Evolutionary conservation across 1,284 basidiomycete genomes (phyloP).

Genomic region (Porodaedalea pini): DNA sequence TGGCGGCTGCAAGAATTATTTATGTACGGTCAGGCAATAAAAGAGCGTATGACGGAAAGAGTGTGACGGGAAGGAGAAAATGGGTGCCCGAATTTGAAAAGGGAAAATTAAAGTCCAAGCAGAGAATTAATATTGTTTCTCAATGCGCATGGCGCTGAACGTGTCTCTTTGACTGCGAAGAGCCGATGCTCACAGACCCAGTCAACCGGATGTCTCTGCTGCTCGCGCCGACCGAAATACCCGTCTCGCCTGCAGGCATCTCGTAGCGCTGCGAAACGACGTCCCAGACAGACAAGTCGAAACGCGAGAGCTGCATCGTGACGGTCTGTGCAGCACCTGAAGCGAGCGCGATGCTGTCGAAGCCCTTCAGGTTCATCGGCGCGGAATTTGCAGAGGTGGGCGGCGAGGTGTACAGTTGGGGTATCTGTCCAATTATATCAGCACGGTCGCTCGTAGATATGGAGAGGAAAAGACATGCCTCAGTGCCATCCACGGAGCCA

Average conservation of each 20-base stretch:
- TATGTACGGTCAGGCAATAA: not conserved
- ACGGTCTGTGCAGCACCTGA: slow-evolving; percentile 46
- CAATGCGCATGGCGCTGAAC: too few species aligned
- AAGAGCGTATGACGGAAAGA: not conserved
- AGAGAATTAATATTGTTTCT: too few species aligned
- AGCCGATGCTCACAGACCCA: slow-evolving; percentile 20
- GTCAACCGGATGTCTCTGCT: slow-evolving; percentile 46
- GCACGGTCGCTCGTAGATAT: not conserved
- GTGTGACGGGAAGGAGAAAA: not conserved
- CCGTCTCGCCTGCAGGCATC: slow-evolving; percentile 40
- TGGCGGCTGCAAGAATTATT: not conserved
- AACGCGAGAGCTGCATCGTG: slow-evolving; percentile 56
- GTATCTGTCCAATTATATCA: slow-evolving; percentile 37
- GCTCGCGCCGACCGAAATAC: slow-evolving; percentile 49
- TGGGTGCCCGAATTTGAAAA: slow-evolving; percentile 64
- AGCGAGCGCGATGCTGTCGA: slow-evolving; percentile 51
- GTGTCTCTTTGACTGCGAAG: not conserved
- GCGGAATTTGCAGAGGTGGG: slow-evolving; percentile 54
- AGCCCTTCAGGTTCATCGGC: slow-evolving; percentile 61
- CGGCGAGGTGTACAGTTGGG: slow-evolving; percentile 63
- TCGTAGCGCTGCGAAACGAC: slow-evolving; percentile 46
- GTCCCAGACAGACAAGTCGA: slow-evolving; percentile 64
- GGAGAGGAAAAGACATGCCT: slow-evolving; percentile 25
- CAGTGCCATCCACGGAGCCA: slow-evolving; percentile 33
- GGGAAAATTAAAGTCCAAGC: too few species aligned